These are phyloP conservation scores for Vigna unguiculata DNA, from an alignment of 306 rosid species.

Conservation along the genomic window DNA sequence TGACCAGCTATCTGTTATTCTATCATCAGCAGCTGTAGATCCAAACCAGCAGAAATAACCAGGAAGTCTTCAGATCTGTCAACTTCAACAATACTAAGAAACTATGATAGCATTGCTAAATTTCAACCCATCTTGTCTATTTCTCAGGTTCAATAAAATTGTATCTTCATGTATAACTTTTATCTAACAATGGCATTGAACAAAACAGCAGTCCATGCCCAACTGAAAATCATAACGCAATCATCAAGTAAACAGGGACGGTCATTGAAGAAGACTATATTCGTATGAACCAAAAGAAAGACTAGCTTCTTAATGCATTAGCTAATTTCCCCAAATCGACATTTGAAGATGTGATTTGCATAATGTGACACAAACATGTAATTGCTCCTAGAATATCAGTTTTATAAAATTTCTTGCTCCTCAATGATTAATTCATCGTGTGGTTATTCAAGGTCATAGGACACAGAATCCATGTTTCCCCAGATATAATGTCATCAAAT, in stretches of 20 bases:
- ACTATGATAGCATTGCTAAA: neutral
- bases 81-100: conserved; percentile 4
- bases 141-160: neutral
- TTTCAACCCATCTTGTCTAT: conserved; percentile 10
- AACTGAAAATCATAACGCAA: conserved; percentile 9
- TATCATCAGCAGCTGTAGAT: conserved; percentile 9
- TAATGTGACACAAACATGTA: neutral
- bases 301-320: neutral
- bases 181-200: neutral
- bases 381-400: neutral
- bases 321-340: neutral
- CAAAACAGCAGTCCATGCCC: conserved; percentile 18
- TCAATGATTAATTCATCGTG: neutral
- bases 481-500: neutral
- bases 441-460: neutral
- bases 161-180: neutral
- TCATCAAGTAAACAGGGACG: neutral
- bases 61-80: neutral
- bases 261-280: conserved; percentile 12
- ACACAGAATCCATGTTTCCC: neutral
- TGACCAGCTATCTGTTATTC: conserved; percentile 12
- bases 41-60: conserved; percentile 14
- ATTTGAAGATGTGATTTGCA: conserved; percentile 24
- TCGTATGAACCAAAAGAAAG: conserved; percentile 22
- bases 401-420: neutral